Percentiles rank a stretch among this genome's conserved stretches.
Conservation (phyloP, 805 yeast species). For the Saccharomycopsis vini region DNA sequence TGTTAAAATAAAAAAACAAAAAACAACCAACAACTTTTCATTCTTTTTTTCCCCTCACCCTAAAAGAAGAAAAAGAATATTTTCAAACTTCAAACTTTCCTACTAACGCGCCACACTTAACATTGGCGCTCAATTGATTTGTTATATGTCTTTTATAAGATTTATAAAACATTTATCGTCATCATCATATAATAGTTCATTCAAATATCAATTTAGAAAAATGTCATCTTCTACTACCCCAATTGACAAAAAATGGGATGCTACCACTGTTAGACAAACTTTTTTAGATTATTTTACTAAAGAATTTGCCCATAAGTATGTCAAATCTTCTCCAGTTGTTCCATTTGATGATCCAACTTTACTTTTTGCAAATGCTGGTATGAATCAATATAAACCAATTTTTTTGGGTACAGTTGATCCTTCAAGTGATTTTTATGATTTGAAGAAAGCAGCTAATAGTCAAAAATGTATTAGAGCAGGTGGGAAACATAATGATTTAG, state of each 20-base stretch:
- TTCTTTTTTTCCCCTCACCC: too few relatives aligned
- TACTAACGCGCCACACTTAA: too few relatives aligned
- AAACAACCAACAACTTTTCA: too few relatives aligned
- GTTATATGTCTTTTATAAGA: too few relatives aligned
- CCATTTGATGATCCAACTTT: slow-evolving; percentile 98
- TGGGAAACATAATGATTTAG: slow-evolving; percentile 96
- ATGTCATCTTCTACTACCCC: too few relatives aligned
- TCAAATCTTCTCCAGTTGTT: slow-evolving; percentile 88
- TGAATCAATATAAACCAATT: slow-evolving; percentile 98
- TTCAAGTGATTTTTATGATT: slow-evolving; percentile 68
- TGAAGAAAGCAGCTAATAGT: slow-evolving; percentile 88
- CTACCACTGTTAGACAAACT: slow-evolving; percentile 42
- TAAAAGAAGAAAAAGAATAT: too few relatives aligned
- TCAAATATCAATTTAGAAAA: too few relatives aligned
- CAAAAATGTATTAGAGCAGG: slow-evolving; percentile 99
- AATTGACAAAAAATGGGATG: slow-evolving; percentile 36
- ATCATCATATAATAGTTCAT: too few relatives aligned
- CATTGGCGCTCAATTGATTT: too few relatives aligned
- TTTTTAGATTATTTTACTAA: slow-evolving; percentile 73
- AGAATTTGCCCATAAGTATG: slow-evolving; percentile 60
- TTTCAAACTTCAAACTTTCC: too few relatives aligned
- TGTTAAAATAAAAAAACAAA: too few relatives aligned
- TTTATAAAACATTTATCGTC: too few relatives aligned
- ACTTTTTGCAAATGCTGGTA: slow-evolving; percentile 96
- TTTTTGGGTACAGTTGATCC: slow-evolving; percentile 98